Percentiles rank a stretch among this genome's conserved stretches.
These are phyloP conservation scores for Epichloe typhina DNA, from an alignment of 2,329 filamentous ascomycete species.

Conservation along the genomic window DNA sequence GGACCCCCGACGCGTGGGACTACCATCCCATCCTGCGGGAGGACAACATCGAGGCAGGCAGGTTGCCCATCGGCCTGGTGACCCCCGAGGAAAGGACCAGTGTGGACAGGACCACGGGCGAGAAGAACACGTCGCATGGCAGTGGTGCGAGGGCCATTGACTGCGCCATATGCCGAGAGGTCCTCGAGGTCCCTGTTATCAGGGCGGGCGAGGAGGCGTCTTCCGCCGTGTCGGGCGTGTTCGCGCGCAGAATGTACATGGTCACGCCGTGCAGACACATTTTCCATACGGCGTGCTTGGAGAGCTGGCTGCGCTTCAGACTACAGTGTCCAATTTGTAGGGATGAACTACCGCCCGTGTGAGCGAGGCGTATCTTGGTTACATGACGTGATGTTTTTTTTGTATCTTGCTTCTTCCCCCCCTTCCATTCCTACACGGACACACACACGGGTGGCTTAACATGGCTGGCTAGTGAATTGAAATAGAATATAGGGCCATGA, in stretches of 20 bases:
- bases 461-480: no score
- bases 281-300: conserved; percentile 82
- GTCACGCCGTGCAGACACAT: conserved; percentile 94
- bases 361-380: conserved; percentile 12
- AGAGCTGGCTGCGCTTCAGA: conserved; percentile 91
- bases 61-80: conserved; percentile 62
- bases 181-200: conserved; percentile 78
- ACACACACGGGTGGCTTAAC: no score
- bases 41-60: conserved; percentile 67
- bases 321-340: conserved; percentile 92
- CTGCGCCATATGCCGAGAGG: conserved; percentile 89
- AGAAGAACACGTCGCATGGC: conserved; percentile 9
- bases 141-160: conserved; percentile 46
- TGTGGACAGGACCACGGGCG: not conserved
- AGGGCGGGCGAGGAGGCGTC: conserved; percentile 40
- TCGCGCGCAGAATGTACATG: conserved; percentile 83
- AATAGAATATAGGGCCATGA: no score
- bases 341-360: conserved; percentile 77
- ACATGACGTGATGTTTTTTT: not conserved
- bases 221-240: conserved; percentile 51
- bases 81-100: conserved; percentile 2
- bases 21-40: conserved; percentile 85
- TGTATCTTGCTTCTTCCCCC: not conserved
- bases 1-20: conserved; percentile 71
- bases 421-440: not conserved